These are phyloP conservation scores for Tylopilus sp. DNA, from an alignment of 1,284 basidiomycete species.

Conservation along the genomic window DNA sequence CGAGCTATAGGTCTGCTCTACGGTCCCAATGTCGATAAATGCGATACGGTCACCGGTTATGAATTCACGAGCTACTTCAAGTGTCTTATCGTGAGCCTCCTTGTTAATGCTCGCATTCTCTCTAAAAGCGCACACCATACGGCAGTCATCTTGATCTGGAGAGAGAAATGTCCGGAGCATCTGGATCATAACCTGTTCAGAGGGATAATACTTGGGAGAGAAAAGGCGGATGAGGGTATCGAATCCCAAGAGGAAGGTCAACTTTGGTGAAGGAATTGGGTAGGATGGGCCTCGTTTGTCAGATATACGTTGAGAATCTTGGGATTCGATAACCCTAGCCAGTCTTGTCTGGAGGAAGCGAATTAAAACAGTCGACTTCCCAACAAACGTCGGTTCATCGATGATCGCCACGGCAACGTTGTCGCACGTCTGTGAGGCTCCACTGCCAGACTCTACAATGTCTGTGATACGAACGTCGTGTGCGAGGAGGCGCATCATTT, in stretches of 20 bases:
- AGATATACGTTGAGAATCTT: background rate
- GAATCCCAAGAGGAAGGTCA: slow-evolving; percentile 77
- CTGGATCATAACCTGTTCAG: slow-evolving; percentile 51
- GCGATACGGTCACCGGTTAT: slow-evolving; percentile 50
- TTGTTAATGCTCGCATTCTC: slow-evolving; percentile 17
- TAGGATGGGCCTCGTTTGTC: slow-evolving; percentile 12
- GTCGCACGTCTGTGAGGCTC: slow-evolving; percentile 13
- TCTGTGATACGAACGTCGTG: slow-evolving; percentile 41
- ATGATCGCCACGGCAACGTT: slow-evolving; percentile 82
- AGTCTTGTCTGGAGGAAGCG: slow-evolving; percentile 48
- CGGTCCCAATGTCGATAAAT: slow-evolving; percentile 60
- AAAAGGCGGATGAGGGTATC: slow-evolving; percentile 90
- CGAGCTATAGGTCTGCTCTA: slow-evolving; percentile 67
- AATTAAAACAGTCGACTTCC: slow-evolving; percentile 71
- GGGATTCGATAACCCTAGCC: slow-evolving; percentile 17
- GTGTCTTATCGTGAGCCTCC: slow-evolving; percentile 31
- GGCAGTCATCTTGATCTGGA: slow-evolving; percentile 57
- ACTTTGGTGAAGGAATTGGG: slow-evolving; percentile 36
- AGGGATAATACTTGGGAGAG: slow-evolving; percentile 74
- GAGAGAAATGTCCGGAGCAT: slow-evolving; percentile 66
- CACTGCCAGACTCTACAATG: slow-evolving; percentile 2
- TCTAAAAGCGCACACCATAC: slow-evolving; percentile 72
- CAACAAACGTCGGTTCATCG: slow-evolving; percentile 86
- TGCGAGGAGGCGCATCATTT: slow-evolving; percentile 79
- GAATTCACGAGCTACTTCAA: slow-evolving; percentile 49